Conservation (phyloP, 768 basidiomycete genomes). For the Hypholoma fasciculare region DNA sequence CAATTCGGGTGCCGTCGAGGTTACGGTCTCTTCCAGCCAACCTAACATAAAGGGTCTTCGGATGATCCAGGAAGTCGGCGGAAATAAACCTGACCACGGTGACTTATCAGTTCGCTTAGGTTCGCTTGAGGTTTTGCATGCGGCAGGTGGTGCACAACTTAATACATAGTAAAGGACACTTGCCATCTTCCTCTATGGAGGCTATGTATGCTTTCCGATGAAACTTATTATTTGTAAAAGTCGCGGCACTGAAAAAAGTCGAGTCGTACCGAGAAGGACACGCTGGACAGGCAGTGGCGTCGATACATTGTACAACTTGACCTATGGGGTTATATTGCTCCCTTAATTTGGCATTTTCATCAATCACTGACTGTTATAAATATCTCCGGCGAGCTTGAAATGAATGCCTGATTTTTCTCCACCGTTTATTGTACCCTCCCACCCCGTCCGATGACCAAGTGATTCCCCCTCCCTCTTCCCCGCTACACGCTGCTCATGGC, state of each 20-base stretch:
- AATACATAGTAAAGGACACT: no score
- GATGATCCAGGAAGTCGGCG: background rate
- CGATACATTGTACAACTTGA: background rate
- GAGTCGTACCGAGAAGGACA: background rate
- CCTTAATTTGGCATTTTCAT: background rate
- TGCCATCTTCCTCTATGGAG: no score
- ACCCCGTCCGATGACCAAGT: slow-evolving; percentile 1
- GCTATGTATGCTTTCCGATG: no score
- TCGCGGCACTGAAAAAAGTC: no score
- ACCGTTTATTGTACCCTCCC: no score
- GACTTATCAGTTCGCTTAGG: background rate
- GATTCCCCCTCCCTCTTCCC: background rate
- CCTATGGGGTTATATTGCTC: background rate
- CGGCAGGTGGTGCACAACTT: no score
- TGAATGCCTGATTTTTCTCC: background rate
- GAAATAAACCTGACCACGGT: background rate
- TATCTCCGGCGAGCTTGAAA: background rate
- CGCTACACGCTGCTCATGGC: background rate
- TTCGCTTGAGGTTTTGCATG: no score
- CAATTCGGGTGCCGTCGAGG: no score
- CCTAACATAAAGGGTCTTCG: no score
- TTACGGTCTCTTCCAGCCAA: no score
- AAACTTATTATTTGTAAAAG: background rate
- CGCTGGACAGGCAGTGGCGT: background rate
- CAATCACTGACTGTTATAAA: background rate